phyloP scores from a whole-genome alignment of 1,284 basidiomycete species.

The Sanghuangporus baumii region DNA sequence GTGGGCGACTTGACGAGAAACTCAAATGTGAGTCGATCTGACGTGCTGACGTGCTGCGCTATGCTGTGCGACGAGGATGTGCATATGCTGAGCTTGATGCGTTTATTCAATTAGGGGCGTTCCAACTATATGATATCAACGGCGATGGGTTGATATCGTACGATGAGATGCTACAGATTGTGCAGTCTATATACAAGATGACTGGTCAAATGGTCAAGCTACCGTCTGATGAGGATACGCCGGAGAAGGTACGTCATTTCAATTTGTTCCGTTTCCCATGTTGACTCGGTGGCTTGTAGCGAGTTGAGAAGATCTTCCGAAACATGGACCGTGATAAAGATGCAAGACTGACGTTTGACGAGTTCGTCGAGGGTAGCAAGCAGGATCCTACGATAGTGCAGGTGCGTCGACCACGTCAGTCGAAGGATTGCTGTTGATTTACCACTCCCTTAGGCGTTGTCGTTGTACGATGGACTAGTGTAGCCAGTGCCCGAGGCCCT shows the following conservation, averaged over 20 bases:
- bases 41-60: constrained; percentile 14
- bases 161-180: constrained; percentile 97
- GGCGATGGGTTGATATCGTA: constrained; percentile 96
- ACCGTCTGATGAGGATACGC: constrained; percentile 96
- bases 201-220: constrained; percentile 99
- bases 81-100: constrained; percentile 15
- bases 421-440: neutral
- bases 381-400: constrained; percentile 98
- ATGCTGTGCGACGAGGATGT: constrained; percentile 19
- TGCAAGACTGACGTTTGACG: constrained; percentile 84
- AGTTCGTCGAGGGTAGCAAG: constrained; percentile 96
- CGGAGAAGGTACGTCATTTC: constrained; percentile 75
- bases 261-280: neutral
- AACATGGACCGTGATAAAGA: constrained; percentile 94
- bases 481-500: constrained; percentile 20
- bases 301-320: constrained; percentile 93
- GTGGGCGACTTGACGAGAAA: constrained; percentile 96
- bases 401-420: constrained; percentile 39
- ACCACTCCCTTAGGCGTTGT: constrained; percentile 32
- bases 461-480: constrained; percentile 45
- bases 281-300: constrained; percentile 39
- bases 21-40: constrained; percentile 70
- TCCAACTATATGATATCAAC: constrained; percentile 99
- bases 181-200: constrained; percentile 97
- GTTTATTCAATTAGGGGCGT: constrained; percentile 72